Conservation (phyloP, 2,329 filamentous ascomycete genomes). For the Trichoderma sp. region DNA sequence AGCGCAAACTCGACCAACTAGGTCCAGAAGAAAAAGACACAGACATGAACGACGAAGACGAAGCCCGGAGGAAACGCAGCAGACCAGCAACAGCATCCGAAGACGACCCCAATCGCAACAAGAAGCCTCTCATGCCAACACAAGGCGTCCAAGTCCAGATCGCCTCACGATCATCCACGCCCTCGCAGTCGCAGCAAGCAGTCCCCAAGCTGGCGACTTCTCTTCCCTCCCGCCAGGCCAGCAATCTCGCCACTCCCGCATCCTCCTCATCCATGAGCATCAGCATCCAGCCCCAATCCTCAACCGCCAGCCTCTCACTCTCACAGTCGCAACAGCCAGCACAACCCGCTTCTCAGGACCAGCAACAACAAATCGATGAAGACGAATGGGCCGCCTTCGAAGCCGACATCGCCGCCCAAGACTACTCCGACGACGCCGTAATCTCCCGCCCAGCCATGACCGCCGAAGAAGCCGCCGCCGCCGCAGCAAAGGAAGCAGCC, state of each 20-base stretch:
- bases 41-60: conserved; percentile 33
- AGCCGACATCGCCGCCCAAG: conserved; percentile 66
- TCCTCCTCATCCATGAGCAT: conserved; percentile 14
- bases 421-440: conserved; percentile 51
- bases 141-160: conserved; percentile 63
- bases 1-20: conserved; percentile 40
- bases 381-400: conserved; percentile 87
- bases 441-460: conserved; percentile 71
- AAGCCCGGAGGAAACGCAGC: conserved; percentile 49
- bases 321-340: conserved; percentile 24
- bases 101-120: conserved; percentile 38
- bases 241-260: conserved; percentile 23
- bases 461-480: conserved; percentile 62
- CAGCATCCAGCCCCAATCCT: neutral
- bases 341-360: neutral
- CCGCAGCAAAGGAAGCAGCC: conserved; percentile 52
- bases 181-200: conserved; percentile 35
- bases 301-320: neutral
- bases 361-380: conserved; percentile 56
- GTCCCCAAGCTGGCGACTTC: conserved; percentile 26
- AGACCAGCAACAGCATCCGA: conserved; percentile 38
- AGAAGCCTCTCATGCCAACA: conserved; percentile 53
- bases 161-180: conserved; percentile 64
- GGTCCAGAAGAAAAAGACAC: conserved; percentile 40
- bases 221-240: conserved; percentile 35